Conservation (phyloP, 305 asterid genomes). For the Ilex paraguariensis region DNA sequence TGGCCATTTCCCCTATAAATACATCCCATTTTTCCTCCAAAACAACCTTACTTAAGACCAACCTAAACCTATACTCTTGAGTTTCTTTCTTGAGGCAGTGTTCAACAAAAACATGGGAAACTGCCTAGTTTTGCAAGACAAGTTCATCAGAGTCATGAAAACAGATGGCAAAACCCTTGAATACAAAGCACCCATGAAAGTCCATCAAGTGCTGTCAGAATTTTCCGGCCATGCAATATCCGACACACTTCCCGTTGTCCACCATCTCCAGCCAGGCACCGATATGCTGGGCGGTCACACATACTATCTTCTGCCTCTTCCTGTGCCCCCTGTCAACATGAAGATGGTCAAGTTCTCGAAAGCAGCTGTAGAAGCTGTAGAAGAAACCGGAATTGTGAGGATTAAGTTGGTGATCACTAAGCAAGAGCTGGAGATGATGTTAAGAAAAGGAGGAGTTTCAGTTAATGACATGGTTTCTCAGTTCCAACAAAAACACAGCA, state of each 20-base stretch:
- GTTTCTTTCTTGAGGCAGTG: no score
- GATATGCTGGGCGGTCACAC: slow-evolving; percentile 46
- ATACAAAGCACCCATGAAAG: slow-evolving; percentile 1
- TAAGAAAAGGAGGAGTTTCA: slow-evolving; percentile 33
- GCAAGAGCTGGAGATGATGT: slow-evolving; percentile 56
- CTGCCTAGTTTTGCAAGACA: background rate
- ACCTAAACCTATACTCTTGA: background rate
- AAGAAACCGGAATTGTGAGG: slow-evolving; percentile 31
- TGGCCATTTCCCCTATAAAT: slow-evolving; percentile 6
- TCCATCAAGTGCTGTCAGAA: slow-evolving; percentile 2
- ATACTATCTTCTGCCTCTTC: slow-evolving; percentile 57
- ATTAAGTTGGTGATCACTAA: slow-evolving; percentile 67
- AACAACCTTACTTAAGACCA: background rate
- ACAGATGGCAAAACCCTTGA: background rate
- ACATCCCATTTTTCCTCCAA: slow-evolving; percentile 3
- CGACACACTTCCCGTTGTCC: slow-evolving; percentile 41
- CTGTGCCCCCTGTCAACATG: slow-evolving; percentile 19
- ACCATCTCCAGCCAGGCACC: slow-evolving; percentile 44
- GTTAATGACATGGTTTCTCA: slow-evolving; percentile 18
- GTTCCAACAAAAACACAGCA: slow-evolving; percentile 6
- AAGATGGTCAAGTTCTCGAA: slow-evolving; percentile 31
- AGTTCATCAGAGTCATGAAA: background rate
- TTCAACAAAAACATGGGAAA: background rate
- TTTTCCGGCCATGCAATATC: slow-evolving; percentile 49
- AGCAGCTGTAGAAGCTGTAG: slow-evolving; percentile 16